Base-by-base conservation (phyloP, 495 filamentous ascomycete species). In the Aspergillus kassunensis region DNA sequence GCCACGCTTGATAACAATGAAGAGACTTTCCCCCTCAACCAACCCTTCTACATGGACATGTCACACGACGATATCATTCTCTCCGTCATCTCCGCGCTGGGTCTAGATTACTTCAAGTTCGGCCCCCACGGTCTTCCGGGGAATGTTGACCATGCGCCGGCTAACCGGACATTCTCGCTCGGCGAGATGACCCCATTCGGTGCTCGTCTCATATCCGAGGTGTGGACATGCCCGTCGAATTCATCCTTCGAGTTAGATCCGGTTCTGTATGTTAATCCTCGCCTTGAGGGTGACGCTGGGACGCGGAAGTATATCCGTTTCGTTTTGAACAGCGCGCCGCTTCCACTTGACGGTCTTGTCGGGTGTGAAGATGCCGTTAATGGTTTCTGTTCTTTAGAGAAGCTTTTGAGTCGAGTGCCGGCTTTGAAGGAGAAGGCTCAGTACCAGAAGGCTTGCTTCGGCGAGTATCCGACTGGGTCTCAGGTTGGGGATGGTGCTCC, bases 141-240 rank as follows among this genome's bases (percentile, higher is more conserved):
- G 2, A 59, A 64, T 3, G 71, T 85, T 13, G 73, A 74, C 39
- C 77, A 82, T 42, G 62, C 62, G 11, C 61, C 60, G 0, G 12
- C 39, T 10, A 49, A 62, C 11, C 60, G 58, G 1, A 61, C 45
- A 9, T 70, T 70, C 44, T 30, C 34, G 9, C 44, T 68, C 1
- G 57, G 49, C 20, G 49, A 68, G 23, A 61, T 88, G 20, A 76
- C 78, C 23, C 82, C 83, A 4, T 88, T 87, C 57, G 83, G 73
- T 11, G 82, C 80, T 0, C 69, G 82, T 4, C 64, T 88, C 2
- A 78, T 85, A 56, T 83, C 85, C 12, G 84, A 88, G 58, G 65
- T 88, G 47, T 70, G 65, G 65, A 65, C 54, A 11, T 68, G 65
- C 44, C 67, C 67, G 11, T 11, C 48, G 7, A 31, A 57, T 16